Conservation (phyloP, 495 filamentous ascomycete species). For the Penicillium psychrofluorescens region DNA sequence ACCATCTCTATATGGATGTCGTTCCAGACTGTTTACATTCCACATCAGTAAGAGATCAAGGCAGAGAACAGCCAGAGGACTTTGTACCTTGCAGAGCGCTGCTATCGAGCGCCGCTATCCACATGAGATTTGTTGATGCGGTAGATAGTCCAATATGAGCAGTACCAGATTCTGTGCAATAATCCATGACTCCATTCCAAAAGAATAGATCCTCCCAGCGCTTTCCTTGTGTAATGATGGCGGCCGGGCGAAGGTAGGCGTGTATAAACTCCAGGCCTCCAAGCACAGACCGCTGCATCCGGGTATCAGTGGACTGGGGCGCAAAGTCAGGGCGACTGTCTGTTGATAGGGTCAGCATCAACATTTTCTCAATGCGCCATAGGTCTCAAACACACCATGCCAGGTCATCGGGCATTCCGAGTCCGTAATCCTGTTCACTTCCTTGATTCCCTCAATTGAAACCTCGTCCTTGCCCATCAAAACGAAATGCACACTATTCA, state of each 20-base stretch:
- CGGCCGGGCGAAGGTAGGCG: slow-evolving; percentile 40
- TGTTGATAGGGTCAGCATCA: slow-evolving; percentile 16
- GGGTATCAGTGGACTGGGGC: slow-evolving; percentile 36
- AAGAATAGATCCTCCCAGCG: slow-evolving; percentile 46
- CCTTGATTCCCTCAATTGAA: slow-evolving; percentile 41
- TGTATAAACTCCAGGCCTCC: slow-evolving; percentile 38
- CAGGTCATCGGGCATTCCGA: slow-evolving; percentile 43
- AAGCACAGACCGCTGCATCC: slow-evolving; percentile 43
- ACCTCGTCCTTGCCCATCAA: slow-evolving; percentile 48
- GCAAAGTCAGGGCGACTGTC: slow-evolving; percentile 45
- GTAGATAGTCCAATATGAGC: slow-evolving; percentile 64
- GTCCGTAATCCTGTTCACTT: slow-evolving; percentile 39
- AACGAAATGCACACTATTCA: slow-evolving; percentile 47
- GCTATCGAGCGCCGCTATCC: slow-evolving; percentile 70
- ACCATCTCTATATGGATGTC: slow-evolving; percentile 66
- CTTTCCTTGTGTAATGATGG: slow-evolving; percentile 40
- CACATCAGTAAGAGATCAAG: not conserved
- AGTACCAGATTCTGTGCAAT: slow-evolving; percentile 30
- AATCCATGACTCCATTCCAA: slow-evolving; percentile 39
- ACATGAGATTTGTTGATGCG: slow-evolving; percentile 53
- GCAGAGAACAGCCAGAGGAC: not conserved
- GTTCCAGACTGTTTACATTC: slow-evolving; percentile 56
- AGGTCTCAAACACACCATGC: slow-evolving; percentile 37
- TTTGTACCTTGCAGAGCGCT: slow-evolving; percentile 55
- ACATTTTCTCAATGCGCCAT: not conserved